Conservation (phyloP, 2,329 filamentous ascomycete species). For the Pyrenophora teres region DNA sequence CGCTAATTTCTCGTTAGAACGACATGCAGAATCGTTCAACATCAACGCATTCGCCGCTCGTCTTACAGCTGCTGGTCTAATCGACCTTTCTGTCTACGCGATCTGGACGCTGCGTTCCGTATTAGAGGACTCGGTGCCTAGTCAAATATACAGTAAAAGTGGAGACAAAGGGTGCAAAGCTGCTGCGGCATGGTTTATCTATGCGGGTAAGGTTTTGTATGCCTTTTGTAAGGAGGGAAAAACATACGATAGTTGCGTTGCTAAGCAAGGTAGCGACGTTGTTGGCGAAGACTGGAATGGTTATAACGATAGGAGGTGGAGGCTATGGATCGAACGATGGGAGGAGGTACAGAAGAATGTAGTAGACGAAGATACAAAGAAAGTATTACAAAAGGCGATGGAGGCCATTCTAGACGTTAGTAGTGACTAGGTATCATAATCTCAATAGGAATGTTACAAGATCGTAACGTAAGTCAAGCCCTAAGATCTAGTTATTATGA, state of each 20-base stretch:
- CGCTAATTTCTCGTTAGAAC: background rate
- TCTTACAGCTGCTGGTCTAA: background rate
- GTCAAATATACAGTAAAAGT: background rate
- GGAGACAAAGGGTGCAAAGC: background rate
- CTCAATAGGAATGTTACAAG: background rate
- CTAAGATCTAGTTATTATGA: no score
- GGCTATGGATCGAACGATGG: background rate
- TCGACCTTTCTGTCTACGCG: background rate
- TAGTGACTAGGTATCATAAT: constrained; percentile 17
- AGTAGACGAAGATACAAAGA: background rate
- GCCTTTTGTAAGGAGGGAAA: background rate
- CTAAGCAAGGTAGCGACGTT: background rate
- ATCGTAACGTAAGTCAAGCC: no score
- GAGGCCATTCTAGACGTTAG: constrained; percentile 28
- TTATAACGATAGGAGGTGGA: background rate
- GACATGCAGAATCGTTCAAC: background rate
- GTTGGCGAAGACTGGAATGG: background rate
- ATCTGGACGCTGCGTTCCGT: background rate
- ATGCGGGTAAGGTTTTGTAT: background rate
- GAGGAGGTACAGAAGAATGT: background rate
- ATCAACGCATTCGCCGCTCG: background rate
- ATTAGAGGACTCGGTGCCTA: background rate
- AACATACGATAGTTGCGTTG: background rate
- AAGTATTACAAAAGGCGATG: constrained; percentile 3
- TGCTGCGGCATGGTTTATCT: background rate